Conservation (phyloP, 2,329 filamentous ascomycete species). For the Xylaria sp. region DNA sequence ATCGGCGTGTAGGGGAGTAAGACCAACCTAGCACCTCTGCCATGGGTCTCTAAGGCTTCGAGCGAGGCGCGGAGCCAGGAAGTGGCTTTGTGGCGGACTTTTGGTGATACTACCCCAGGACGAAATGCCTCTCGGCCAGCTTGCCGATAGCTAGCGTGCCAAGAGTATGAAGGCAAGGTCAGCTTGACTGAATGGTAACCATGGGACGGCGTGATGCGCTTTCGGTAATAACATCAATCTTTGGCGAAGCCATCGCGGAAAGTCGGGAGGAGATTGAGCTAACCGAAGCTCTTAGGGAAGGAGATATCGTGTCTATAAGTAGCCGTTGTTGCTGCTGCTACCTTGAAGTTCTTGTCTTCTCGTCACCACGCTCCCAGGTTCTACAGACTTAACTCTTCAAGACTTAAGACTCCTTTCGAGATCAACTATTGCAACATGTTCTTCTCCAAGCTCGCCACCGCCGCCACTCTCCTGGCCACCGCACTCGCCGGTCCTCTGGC, state of each 20-base stretch:
- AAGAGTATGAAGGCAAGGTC: too few species aligned
- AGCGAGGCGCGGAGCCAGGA: too few species aligned
- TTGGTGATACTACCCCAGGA: too few species aligned
- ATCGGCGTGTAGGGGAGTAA: too few species aligned
- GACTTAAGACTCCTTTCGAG: background rate
- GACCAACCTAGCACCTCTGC: too few species aligned
- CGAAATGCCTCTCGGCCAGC: too few species aligned
- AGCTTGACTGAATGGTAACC: too few species aligned
- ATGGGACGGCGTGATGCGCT: background rate
- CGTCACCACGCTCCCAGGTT: conserved; percentile 3
- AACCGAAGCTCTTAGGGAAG: background rate
- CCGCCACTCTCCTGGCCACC: conserved; percentile 5
- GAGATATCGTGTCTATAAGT: background rate
- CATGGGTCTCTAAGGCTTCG: too few species aligned
- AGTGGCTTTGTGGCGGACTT: too few species aligned
- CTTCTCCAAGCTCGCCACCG: conserved; percentile 7
- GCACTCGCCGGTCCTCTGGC: conserved; percentile 3
- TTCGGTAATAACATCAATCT: background rate
- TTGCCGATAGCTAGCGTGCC: too few species aligned
- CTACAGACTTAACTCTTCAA: conserved; percentile 5
- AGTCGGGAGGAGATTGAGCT: background rate
- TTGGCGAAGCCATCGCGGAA: background rate
- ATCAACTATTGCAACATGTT: conserved; percentile 8
- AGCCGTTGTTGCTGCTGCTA: conserved; percentile 1
- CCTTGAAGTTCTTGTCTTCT: background rate